Conservation (phyloP, 1,284 basidiomycete species). For the Schizophyllum amplum region DNA sequence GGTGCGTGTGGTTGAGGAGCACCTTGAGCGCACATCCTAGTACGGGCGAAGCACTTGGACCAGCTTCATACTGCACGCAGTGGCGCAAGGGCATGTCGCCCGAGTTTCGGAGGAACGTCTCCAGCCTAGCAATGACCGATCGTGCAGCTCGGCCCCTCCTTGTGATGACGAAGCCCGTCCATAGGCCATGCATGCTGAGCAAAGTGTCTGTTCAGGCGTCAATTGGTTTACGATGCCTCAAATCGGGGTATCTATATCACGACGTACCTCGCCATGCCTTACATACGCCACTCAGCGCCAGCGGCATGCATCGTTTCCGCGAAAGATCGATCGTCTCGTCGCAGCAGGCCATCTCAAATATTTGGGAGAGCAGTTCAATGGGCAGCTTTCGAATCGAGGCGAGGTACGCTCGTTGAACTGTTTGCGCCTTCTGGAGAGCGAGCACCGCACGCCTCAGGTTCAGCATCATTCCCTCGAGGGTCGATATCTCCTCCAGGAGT, state of each 20-base stretch:
- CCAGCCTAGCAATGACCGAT: not conserved
- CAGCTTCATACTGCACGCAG: not conserved
- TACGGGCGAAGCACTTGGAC: not conserved
- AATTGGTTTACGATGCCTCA: not conserved
- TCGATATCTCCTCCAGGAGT: not conserved
- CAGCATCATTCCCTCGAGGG: too few species aligned
- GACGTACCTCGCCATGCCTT: not conserved
- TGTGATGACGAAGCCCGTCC: not conserved
- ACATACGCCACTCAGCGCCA: not conserved
- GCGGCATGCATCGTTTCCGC: not conserved
- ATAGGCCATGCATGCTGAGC: not conserved
- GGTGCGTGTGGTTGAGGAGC: not conserved
- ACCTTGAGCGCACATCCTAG: not conserved
- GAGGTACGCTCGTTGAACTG: not conserved
- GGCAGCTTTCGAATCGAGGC: not conserved
- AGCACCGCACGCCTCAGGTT: not conserved
- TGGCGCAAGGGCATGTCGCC: not conserved
- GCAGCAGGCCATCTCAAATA: not conserved
- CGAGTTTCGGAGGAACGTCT: not conserved
- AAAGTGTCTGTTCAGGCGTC: not conserved
- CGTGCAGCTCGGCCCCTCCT: not conserved
- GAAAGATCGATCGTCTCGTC: not conserved
- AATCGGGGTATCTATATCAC: not conserved
- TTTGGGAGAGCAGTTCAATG: not conserved
- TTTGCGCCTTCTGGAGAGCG: not conserved